Conservation (phyloP, 805 yeast species). For the Candida piceae region DNA sequence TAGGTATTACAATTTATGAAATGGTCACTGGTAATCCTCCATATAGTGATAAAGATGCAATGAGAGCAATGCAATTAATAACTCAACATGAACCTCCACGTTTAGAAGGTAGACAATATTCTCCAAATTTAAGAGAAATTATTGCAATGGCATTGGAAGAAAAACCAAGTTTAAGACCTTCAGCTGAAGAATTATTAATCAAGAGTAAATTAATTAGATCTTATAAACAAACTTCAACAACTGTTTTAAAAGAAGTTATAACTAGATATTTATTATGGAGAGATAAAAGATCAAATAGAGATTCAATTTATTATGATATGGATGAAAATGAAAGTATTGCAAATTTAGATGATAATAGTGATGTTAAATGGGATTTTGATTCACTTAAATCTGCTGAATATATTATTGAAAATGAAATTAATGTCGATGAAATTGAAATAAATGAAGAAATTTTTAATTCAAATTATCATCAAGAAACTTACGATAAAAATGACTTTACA, state of each 20-base stretch:
- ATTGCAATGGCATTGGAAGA: conserved; percentile 92
- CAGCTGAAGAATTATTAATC: conserved; percentile 70
- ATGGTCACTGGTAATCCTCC: conserved; percentile 98
- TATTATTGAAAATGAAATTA: conserved; percentile 64
- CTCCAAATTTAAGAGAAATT: conserved; percentile 73
- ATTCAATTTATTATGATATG: conserved; percentile 40
- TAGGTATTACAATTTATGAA: conserved; percentile 92
- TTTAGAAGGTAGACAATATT: conserved; percentile 82
- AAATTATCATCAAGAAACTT: conserved; percentile 6
- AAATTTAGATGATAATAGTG: conserved; percentile 29
- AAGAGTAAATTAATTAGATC: conserved; percentile 68
- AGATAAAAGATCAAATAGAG: conserved; percentile 55
- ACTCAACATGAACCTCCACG: conserved; percentile 94
- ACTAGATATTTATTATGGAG: conserved; percentile 72
- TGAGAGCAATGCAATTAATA: conserved; percentile 90
- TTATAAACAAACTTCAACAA: conserved; percentile 56
- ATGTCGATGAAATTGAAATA: conserved; percentile 27
- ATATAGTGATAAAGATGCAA: conserved; percentile 89
- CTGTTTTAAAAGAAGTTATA: conserved; percentile 66
- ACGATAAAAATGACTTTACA: conserved; percentile 11
- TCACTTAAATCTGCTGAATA: conserved; percentile 71
- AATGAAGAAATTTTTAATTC: too few species aligned
- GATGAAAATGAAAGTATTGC: conserved; percentile 35
- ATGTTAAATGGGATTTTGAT: conserved; percentile 86
- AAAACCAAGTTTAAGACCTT: conserved; percentile 80